Percentiles rank a stretch among this genome's conserved stretches.
Evolutionary conservation across 306 rosid species (phyloP).

Genomic region (Albizia julibrissin): DNA sequence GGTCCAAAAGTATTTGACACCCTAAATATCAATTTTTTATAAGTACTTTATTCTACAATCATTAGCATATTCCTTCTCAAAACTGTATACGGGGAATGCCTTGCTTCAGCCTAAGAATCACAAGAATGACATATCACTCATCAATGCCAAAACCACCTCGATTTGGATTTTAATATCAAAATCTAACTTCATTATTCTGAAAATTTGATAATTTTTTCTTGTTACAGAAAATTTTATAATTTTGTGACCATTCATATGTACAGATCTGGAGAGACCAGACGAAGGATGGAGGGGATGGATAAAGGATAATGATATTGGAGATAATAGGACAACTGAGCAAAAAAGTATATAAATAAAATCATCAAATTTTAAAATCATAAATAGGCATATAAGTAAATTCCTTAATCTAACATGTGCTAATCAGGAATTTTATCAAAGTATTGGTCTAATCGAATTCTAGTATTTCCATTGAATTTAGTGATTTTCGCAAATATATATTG

Average conservation of each 20-base stretch:
- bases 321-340: no score
- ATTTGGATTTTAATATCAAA: conserved; percentile 36
- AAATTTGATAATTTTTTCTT: neutral
- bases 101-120: conserved; percentile 82
- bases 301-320: no score
- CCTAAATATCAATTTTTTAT: conserved; percentile 56
- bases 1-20: neutral
- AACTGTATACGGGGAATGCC: conserved; percentile 62
- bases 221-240: neutral
- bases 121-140: conserved; percentile 38
- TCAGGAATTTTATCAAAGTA: no score
- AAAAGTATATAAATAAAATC: no score
- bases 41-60: conserved; percentile 53
- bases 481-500: no score
- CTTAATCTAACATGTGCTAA: no score
- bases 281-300: no score
- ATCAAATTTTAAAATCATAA: no score
- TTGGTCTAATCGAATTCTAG: no score
- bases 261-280: no score
- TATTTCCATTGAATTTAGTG: no score
- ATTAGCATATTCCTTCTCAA: conserved; percentile 50
- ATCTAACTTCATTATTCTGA: conserved; percentile 25
- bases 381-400: no score
- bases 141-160: conserved; percentile 29
- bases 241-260: neutral